A percentile compares a stretch with the other conserved stretches of the same genome.
phyloP scores from a whole-genome alignment of 2,329 filamentous ascomycete species.

The Epichloe typhina region DNA sequence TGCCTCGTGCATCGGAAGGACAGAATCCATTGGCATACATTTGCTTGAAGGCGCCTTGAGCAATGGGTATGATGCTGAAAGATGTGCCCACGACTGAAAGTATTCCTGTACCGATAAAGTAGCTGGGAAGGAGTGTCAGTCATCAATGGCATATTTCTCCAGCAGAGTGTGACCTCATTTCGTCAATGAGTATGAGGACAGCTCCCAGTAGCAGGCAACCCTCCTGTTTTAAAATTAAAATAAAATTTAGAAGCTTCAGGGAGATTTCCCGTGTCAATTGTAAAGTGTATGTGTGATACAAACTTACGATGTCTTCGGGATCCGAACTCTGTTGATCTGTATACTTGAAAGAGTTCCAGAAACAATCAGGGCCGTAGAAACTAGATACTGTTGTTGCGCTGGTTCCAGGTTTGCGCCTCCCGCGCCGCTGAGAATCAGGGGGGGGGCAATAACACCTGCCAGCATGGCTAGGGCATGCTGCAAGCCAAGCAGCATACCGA shows the following conservation, averaged over 20 bases:
- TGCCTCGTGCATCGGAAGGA: conserved; percentile 44
- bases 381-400: conserved; percentile 58
- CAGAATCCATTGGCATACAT: conserved; percentile 68
- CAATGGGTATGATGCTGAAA: conserved; percentile 21
- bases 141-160: too few species aligned
- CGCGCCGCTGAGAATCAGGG: conserved; percentile 53
- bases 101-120: conserved; percentile 66
- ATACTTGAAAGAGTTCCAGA: conserved; percentile 61
- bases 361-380: conserved; percentile 67
- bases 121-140: conserved; percentile 29
- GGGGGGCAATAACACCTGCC: conserved; percentile 59
- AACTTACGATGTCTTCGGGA: conserved; percentile 47
- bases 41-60: conserved; percentile 56
- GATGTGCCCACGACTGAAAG: conserved; percentile 61
- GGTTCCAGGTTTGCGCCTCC: conserved; percentile 49
- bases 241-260: too few species aligned
- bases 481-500: conserved; percentile 62
- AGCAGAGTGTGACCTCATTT: not conserved
- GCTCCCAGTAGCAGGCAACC: too few species aligned
- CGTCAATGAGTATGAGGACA: not conserved
- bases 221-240: too few species aligned
- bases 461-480: conserved; percentile 72
- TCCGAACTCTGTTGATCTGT: conserved; percentile 66
- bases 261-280: not conserved
- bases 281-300: not conserved